phyloP scores from a whole-genome alignment of 78 protist species.

The Anaeramoeba ignava region DNA sequence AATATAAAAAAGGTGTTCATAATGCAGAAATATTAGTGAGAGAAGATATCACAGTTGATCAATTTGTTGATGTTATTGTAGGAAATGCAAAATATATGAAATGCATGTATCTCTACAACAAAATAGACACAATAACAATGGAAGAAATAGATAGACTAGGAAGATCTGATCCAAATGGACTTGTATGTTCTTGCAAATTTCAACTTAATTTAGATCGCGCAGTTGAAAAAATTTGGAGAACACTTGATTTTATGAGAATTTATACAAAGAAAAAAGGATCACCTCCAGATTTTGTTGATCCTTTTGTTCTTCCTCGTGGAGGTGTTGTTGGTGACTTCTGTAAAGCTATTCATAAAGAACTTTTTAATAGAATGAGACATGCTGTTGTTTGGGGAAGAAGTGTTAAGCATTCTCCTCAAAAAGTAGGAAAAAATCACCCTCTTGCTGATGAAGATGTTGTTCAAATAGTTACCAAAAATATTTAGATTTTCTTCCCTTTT shows the following conservation, averaged over 20 bases:
- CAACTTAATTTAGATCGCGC: neutral
- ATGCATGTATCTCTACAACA: neutral
- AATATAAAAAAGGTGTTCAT: too few relatives aligned
- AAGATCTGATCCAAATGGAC: neutral
- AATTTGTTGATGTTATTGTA: neutral
- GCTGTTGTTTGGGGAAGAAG: conserved; percentile 7
- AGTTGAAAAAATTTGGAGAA: neutral
- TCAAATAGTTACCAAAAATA: neutral
- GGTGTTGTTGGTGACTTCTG: neutral
- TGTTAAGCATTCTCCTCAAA: conserved; percentile 5
- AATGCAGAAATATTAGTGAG: neutral
- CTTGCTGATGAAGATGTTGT: conserved; percentile 1
- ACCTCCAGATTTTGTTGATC: neutral
- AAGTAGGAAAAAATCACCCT: conserved; percentile 1
- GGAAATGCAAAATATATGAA: neutral
- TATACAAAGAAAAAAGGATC: neutral
- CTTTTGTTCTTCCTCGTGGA: neutral
- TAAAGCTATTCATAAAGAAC: neutral
- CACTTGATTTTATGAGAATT: neutral
- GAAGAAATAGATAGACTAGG: neutral
- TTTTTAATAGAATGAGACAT: neutral
- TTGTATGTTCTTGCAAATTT: neutral
- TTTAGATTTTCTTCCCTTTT: too few relatives aligned
- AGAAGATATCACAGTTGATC: neutral
- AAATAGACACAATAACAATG: neutral